Percentiles rank a stretch among this genome's conserved stretches.
These are phyloP conservation scores for Dentipellis sp. DNA, from an alignment of 768 basidiomycete genomes.

Conservation along the genomic window DNA sequence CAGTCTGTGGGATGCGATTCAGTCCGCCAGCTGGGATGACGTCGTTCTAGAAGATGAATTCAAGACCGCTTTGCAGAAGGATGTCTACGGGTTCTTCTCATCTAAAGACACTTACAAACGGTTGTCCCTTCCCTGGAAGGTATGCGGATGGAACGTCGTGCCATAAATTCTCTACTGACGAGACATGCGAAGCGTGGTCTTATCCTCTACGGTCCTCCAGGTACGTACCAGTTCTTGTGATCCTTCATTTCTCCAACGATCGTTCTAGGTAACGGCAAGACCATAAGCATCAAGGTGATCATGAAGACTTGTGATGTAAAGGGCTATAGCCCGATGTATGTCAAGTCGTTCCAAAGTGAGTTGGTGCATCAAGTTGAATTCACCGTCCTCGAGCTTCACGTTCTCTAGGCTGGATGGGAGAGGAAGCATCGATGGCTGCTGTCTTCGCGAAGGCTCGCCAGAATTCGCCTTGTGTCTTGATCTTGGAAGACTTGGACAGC, in stretches of 20 bases:
- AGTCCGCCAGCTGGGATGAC: conserved; percentile 60
- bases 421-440: conserved; percentile 55
- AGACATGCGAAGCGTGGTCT: conserved; percentile 50
- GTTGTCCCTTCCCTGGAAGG: conserved; percentile 80
- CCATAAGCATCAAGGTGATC: conserved; percentile 72
- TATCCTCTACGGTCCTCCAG: conserved; percentile 79
- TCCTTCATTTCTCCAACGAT: background rate
- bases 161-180: background rate
- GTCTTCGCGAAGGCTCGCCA: conserved; percentile 71
- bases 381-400: background rate
- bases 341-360: conserved; percentile 71
- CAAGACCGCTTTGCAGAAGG: conserved; percentile 62
- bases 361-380: background rate
- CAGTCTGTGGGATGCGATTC: conserved; percentile 41
- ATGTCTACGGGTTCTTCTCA: conserved; percentile 73
- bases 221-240: conserved; percentile 20
- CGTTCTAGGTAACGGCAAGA: conserved; percentile 67
- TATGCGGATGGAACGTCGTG: conserved; percentile 13
- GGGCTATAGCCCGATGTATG: conserved; percentile 66
- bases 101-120: conserved; percentile 66
- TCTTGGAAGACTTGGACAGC: conserved; percentile 67
- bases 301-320: conserved; percentile 63
- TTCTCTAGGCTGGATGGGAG: conserved; percentile 42
- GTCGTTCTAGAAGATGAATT: conserved; percentile 63
- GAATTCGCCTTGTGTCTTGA: conserved; percentile 54